These are phyloP conservation scores for Agrocybe praecox DNA, from an alignment of 768 basidiomycete genomes.

Conservation along the genomic window DNA sequence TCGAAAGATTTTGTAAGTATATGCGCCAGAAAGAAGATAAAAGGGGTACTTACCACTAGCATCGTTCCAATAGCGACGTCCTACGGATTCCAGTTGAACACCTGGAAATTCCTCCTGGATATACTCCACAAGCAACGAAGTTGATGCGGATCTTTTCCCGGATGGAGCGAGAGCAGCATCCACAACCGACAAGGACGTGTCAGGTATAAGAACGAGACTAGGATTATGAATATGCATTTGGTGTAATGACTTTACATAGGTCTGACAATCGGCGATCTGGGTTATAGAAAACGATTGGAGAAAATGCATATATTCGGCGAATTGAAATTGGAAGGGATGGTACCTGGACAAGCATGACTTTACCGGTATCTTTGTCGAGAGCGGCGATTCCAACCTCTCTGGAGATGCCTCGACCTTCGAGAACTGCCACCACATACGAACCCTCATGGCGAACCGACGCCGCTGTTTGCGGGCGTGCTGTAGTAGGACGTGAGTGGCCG, in stretches of 20 bases:
- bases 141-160: conserved; percentile 43
- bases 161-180: conserved; percentile 49
- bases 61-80: conserved; percentile 87
- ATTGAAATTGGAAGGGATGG: conserved; percentile 4
- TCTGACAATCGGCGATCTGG: conserved; percentile 84
- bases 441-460: conserved; percentile 60
- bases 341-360: conserved; percentile 80
- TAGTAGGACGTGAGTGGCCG: conserved; percentile 58
- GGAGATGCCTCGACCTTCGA: conserved; percentile 79
- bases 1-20: neutral
- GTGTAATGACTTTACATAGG: conserved; percentile 87
- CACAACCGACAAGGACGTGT: conserved; percentile 70
- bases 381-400: conserved; percentile 89
- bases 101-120: conserved; percentile 76
- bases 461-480: conserved; percentile 68
- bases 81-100: conserved; percentile 67
- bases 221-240: conserved; percentile 83
- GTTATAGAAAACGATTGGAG: neutral
- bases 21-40: neutral
- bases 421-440: conserved; percentile 65
- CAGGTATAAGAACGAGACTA: conserved; percentile 73
- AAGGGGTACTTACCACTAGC: conserved; percentile 52
- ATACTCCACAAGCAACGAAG: conserved; percentile 71
- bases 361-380: conserved; percentile 77
- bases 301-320: neutral